These are phyloP conservation scores for Vanrija pseudolonga DNA, from an alignment of 1,284 basidiomycete genomes.

Conservation along the genomic window DNA sequence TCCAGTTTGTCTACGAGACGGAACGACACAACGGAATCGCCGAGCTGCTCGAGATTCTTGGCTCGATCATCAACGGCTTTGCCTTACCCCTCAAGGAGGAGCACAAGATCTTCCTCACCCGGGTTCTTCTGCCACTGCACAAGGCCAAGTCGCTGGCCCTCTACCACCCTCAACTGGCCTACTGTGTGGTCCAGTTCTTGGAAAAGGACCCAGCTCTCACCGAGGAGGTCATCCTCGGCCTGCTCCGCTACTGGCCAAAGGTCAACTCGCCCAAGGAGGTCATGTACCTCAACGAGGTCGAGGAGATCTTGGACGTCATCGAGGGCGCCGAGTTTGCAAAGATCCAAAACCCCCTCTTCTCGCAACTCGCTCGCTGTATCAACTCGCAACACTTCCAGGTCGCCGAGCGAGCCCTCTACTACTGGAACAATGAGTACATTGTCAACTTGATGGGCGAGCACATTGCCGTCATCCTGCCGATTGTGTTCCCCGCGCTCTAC, in stretches of 20 bases:
- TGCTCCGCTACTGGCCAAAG: constrained; percentile 98
- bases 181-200: constrained; percentile 98
- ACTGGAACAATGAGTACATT: constrained; percentile 99
- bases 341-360: constrained; percentile 90
- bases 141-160: constrained; percentile 96
- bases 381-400: constrained; percentile 98
- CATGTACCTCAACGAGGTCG: constrained; percentile 99
- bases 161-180: constrained; percentile 97
- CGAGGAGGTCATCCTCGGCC: constrained; percentile 91
- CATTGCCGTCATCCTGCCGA: constrained; percentile 79
- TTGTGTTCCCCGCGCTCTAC: constrained; percentile 97
- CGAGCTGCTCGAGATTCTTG: constrained; percentile 95
- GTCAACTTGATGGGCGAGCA: constrained; percentile 99
- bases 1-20: constrained; percentile 98
- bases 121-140: constrained; percentile 94
- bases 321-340: constrained; percentile 96
- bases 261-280: constrained; percentile 99
- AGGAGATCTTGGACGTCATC: constrained; percentile 98
- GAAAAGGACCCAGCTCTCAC: constrained; percentile 93
- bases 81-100: constrained; percentile 97
- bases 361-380: constrained; percentile 93
- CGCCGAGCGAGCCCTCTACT: constrained; percentile 85
- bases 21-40: constrained; percentile 99
- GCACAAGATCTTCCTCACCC: constrained; percentile 96
- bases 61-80: constrained; percentile 99